phyloP scores from a whole-genome alignment of 164 flowering plant genomes.

The Amborella trichopoda region DNA sequence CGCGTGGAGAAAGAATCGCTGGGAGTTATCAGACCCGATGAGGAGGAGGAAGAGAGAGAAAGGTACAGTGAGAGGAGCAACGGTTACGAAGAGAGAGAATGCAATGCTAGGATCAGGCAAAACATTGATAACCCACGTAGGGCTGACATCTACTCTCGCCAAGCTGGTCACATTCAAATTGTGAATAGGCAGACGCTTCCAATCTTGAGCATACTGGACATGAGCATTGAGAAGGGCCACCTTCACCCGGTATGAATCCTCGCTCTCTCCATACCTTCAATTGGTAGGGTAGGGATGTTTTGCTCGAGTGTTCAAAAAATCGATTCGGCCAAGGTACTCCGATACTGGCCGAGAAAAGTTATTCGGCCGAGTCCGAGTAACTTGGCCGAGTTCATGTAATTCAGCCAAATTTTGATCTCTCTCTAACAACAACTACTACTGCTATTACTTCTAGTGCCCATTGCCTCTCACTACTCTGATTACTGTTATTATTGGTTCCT shows the following conservation, averaged over 20 bases:
- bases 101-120: slow-evolving; percentile 17
- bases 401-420: neutral
- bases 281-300: neutral
- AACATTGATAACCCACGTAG: slow-evolving; percentile 6
- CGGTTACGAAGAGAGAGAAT: slow-evolving; percentile 26
- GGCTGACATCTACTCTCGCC: slow-evolving; percentile 14
- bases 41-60: neutral
- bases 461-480: too few relatives aligned
- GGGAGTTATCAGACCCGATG: slow-evolving; percentile 17
- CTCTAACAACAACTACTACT: too few relatives aligned
- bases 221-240: slow-evolving; percentile 11
- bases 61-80: slow-evolving; percentile 3
- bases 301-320: neutral
- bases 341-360: too few relatives aligned
- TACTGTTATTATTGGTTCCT: too few relatives aligned
- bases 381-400: too few relatives aligned
- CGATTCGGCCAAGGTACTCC: neutral
- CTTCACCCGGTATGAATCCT: slow-evolving; percentile 12
- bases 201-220: slow-evolving; percentile 4
- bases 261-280: neutral
- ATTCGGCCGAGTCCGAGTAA: too few relatives aligned
- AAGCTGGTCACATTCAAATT: slow-evolving; percentile 8
- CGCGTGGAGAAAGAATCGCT: slow-evolving; percentile 9
- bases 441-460: too few relatives aligned
- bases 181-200: slow-evolving; percentile 14